A percentile compares a stretch with the other conserved stretches of the same genome.
These are phyloP conservation scores for Acer yangbiense DNA, from an alignment of 345 rosid genomes.

Conservation along the genomic window DNA sequence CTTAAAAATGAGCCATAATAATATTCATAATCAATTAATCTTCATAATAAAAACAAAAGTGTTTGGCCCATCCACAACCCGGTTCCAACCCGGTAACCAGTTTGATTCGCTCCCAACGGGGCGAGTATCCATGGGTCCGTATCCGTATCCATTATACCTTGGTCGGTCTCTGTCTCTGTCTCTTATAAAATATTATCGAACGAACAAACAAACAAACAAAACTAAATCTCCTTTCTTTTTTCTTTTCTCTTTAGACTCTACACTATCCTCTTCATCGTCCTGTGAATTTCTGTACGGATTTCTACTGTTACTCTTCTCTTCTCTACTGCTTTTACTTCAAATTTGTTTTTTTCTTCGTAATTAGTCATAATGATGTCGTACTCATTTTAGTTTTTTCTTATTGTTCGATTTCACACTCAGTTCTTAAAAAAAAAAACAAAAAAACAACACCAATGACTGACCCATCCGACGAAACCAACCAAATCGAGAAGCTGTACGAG, in stretches of 20 bases:
- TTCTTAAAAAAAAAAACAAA: constrained; percentile 13
- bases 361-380: neutral
- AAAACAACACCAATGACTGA: constrained; percentile 56
- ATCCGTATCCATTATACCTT: too few species aligned
- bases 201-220: too few species aligned
- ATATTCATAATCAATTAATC: too few species aligned
- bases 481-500: constrained; percentile 96
- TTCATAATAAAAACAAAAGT: too few species aligned
- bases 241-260: neutral
- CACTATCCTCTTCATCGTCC: neutral
- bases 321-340: constrained; percentile 5
- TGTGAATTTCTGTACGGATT: constrained; percentile 12
- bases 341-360: neutral
- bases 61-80: too few species aligned
- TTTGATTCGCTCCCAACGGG: too few species aligned
- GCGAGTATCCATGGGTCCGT: too few species aligned
- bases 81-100: too few species aligned
- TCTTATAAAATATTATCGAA: too few species aligned
- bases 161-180: too few species aligned
- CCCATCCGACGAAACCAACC: constrained; percentile 62
- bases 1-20: too few species aligned
- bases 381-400: constrained; percentile 20
- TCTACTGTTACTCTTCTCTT: neutral
- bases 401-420: constrained; percentile 40
- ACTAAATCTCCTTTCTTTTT: neutral